Evolutionary conservation across 2,329 filamentous ascomycete genomes (phyloP), one percentile per base, ranked within the genome.

Genomic region (Botrytis aclada): DNA sequence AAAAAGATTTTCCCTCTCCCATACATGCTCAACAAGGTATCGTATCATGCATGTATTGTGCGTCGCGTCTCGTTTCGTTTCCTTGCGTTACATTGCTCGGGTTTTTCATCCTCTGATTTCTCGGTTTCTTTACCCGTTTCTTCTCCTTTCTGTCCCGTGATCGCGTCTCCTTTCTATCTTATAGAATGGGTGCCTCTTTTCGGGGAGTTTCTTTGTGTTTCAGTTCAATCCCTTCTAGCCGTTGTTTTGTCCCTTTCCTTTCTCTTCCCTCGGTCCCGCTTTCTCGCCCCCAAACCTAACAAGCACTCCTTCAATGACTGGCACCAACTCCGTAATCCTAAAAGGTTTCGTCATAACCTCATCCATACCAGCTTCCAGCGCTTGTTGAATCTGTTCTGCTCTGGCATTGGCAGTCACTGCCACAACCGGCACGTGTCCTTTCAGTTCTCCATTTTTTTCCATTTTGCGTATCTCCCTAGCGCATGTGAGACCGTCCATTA

Each of bases 341-440:
- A 94, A 95, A 3, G 93, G 92, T 79, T 95, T 95, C 1, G 90
- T 90, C 70, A 95, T 92, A 58, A 94, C 89, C 81, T 91, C 90
- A 80, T 93, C 90, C 84, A 95, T 93, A 37, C 92, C 92, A 14
- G 90, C 90, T 70, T 88, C 86, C 80, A 91, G 88, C 67, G 92
- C 92, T 76, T 87, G 88, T 75, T 87, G 85, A 74, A 93, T 89
- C 81, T 94, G 92, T 83, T 93, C 91, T 5, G 87, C 88, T 34
- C 92, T 85, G 51, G 91, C 92, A 81, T 95, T 94, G 1, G 92
- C 92, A 58, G 92, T 95, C 34, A 92, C 90, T 10, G 90, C 91
- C 76, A 93, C 92, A 76, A 93, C 91, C 4, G 91, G 90, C 22
- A 93, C 88, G 77, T 93, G 91, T 66, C 85, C 83, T n/a, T 85